Conservation (phyloP, 75 land plant species). For the Selaginella moellendorffii region DNA sequence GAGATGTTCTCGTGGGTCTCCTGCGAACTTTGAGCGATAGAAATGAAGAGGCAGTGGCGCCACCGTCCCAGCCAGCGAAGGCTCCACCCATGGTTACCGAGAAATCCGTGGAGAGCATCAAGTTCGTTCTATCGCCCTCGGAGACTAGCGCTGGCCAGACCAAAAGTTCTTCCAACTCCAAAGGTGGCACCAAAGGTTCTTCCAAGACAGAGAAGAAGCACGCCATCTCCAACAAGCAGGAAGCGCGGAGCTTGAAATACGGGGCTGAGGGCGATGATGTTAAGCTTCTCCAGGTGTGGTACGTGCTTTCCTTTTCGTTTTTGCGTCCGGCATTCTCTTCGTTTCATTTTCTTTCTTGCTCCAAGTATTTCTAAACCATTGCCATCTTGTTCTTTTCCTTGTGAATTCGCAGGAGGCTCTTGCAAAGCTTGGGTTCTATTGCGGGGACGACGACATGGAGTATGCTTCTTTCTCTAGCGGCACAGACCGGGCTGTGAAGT, state of each 20-base stretch:
- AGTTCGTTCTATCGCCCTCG: not conserved
- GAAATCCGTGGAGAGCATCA: not conserved
- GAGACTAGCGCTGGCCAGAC: not conserved
- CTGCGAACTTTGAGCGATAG: conserved; percentile 10
- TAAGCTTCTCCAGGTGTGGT: conserved; percentile 50
- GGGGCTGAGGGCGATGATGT: conserved; percentile 82
- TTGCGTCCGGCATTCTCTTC: no score
- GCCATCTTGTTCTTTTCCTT: not conserved
- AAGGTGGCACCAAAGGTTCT: not conserved
- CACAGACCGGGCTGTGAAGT: conserved; percentile 85
- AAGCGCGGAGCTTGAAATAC: conserved; percentile 27
- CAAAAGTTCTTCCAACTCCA: not conserved
- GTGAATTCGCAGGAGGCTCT: conserved; percentile 74
- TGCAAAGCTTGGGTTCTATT: conserved; percentile 64
- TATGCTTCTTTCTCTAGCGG: conserved; percentile 60
- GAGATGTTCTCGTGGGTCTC: conserved; percentile 7
- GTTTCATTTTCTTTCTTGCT: not conserved
- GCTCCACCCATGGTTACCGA: not conserved
- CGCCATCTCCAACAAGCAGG: no score
- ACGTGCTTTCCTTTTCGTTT: not conserved
- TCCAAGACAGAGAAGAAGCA: not conserved
- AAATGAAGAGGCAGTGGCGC: not conserved
- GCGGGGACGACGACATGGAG: conserved; percentile 94
- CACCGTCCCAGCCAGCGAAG: not conserved
- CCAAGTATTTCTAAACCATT: not conserved